Base-by-base conservation (phyloP, 257 asterid genomes). In the Gardenia jasminoides region DNA sequence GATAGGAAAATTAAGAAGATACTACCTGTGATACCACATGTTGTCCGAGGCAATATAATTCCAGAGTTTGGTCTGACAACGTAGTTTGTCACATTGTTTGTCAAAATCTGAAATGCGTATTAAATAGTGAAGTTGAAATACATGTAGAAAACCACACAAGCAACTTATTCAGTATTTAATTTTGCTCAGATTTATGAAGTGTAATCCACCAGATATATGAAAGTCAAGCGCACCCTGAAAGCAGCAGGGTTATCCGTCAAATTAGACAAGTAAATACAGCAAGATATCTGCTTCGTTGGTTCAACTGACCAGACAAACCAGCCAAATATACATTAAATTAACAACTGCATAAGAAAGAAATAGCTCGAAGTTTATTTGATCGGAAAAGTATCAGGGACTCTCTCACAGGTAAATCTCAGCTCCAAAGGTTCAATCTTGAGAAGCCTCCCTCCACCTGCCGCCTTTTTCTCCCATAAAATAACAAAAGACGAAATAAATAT, bases 11-110 rank as follows among this genome's bases (percentile, higher is more conserved):
- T 12, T 47, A 41, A 48, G 17, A 1, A 50, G 61, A n/a, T 31
- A 24, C 20, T 31, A 86, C 90, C 90, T 66, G 68, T 80, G 62
- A 86, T 78, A 70, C 89, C 89, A 67, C 89, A 80, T 67, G 89
- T 86, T 30, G 91, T 80, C 64, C 76, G 86, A 24, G 97, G 97
- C 89, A 84, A 80, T 66, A 90, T 87, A 61, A 89, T 82, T 56
- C 97, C 95, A 33, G 83, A 82, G 76, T 84, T 88, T 6, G 96
- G 97, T 67, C 89, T 82, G 75, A 88, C 92, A 48, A 83, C 77
- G 64, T 91, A 91, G 71, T 87, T 87, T 82, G 84, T 88, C 9
- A 90, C 90, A 68, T 92, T 89, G 64, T 90, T 92, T 10, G 96
- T 70, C 43, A 50, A 68, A 24, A 78, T 85, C 87, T 81, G 69